Conservation (phyloP, 2,329 filamentous ascomycete genomes). For the Arthroderma sp. region DNA sequence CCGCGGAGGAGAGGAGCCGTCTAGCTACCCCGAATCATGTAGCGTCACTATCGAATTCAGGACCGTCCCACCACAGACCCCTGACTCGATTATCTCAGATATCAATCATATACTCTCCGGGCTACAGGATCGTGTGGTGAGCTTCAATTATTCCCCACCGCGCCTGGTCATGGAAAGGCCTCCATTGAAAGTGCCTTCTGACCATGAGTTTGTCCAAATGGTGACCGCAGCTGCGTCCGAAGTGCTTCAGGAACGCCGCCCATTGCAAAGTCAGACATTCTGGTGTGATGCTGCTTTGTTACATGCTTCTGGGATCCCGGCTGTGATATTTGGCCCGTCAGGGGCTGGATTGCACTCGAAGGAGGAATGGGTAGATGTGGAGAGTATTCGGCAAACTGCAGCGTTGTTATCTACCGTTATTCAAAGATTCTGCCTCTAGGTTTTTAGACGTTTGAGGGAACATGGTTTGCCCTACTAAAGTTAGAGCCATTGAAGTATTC, state of each 20-base stretch:
- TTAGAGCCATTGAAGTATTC: no score
- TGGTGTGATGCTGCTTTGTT: conserved; percentile 43
- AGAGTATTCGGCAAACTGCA: conserved; percentile 28
- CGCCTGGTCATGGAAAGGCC: conserved; percentile 32
- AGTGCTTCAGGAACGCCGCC: conserved; percentile 16
- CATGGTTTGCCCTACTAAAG: neutral
- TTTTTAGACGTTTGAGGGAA: neutral
- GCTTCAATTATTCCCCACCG: conserved; percentile 29
- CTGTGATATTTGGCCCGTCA: conserved; percentile 35
- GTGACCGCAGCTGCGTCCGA: conserved; percentile 18
- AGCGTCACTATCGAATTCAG: conserved; percentile 38
- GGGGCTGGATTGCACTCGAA: conserved; percentile 39
- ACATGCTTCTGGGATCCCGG: conserved; percentile 32
- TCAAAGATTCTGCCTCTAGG: neutral
- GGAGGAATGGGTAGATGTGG: conserved; percentile 37
- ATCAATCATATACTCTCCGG: conserved; percentile 25
- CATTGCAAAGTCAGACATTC: conserved; percentile 23
- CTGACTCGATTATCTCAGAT: conserved; percentile 25
- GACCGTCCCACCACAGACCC: conserved; percentile 34
- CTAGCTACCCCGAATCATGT: conserved; percentile 40
- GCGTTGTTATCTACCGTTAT: neutral
- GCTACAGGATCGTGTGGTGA: conserved; percentile 20
- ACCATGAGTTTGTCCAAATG: conserved; percentile 31
- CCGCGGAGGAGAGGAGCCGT: conserved; percentile 39
- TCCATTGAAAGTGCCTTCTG: conserved; percentile 26